Base-by-base conservation (phyloP, 2,329 filamentous ascomycete genomes). In the Ascochyta clinopodiicola region DNA sequence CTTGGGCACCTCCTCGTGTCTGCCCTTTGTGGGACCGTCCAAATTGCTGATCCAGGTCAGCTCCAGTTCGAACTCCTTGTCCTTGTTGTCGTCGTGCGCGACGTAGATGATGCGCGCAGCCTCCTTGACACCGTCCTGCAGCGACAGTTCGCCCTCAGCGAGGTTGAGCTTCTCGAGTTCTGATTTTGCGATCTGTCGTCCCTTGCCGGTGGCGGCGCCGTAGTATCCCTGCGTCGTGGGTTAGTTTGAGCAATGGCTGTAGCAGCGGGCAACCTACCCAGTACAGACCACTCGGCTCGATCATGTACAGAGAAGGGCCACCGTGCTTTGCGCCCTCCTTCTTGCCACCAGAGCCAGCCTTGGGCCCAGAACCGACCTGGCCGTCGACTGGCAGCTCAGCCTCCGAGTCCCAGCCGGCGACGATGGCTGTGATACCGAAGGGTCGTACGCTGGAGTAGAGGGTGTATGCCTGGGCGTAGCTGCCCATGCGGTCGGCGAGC, bases 1-100 rank as follows among this genome's bases (percentile, higher is more conserved):
- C 82, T 91, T 93, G 53, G 95, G 95, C 55, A 99, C 95, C 78
- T 96, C 92, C 78, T 94, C 85, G 75, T 99, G 95, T 69, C 88
- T 87, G 61, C 95, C 95, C 81, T 96, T 94, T 60, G 93, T 98
- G 32, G 93, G 92, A 5, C 93, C 94, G 63, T 90, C 86, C 43
- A 87, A 78, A 48, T 84, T 86, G 78, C 92, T 97, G 77, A 98
- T 91, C 95, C 95, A 99, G 56, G 91, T 96, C 92, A 99, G 96
- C 82, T 99, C 95, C 57, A 99, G 83, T 86, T 99, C 95, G 72
- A 98, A 99, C 64, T 98, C 95, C 84, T 99, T 99, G 80, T 98
- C 95, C 82, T 98, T 98, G 84, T 94, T 98, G 78, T 99, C 95
- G 77, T 98, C 95, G 75, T 99, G 95, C 44, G 94, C 93, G 57